Evolutionary conservation across 225 moss, liverwort and hornwort species (phyloP), one percentile per base, ranked within the genome.

Genomic region (Sphagnum tenellum): DNA sequence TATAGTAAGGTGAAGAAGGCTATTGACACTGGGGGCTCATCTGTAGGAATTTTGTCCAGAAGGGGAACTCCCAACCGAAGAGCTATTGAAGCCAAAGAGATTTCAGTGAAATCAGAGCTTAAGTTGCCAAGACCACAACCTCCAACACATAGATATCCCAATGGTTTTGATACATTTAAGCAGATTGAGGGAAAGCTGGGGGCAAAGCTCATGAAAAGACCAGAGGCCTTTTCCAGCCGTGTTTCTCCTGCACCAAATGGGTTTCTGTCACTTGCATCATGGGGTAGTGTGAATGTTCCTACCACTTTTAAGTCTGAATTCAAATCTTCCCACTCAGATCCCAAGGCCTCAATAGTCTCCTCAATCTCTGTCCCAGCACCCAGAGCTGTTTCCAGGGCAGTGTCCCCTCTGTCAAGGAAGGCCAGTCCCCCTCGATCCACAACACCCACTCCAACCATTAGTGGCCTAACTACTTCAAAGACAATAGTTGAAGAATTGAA

Each of bases 261-360:
- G 44, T 57, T 65, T 46, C 54, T 71, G 52, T 49, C 76, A 55
- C 57, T 75, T 13, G 64, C 82, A 56, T 61, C 84, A 9, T 98
- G 98, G 98, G 98, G 89, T n/a, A 81, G 77, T 56, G 98, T 98
- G 45, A 93, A 76, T 59, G 90, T 93, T 50, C 98, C 98, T n/a
- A 74, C 82, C 2, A 92, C 92, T 67, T 76, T 82, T 64, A 77
- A 88, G 61, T 71, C 83, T 49, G 78, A 77, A 8, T 80, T 89
- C 62, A 83, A 81, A 69, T 76, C 90, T 3, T 62, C 57, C 60
- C 61, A 61, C 46, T 61, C 61, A 48, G 46, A 61, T 46, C 56
- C 59, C 55, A 89, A 84, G 66, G 73, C 74, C 5, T 49, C 77
- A 29, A 57, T 75, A 55, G 73, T 74, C 49, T 64, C 83, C 50